Evolutionary conservation across 2,329 filamentous ascomycete genomes (phyloP).

Genomic region (Aspergillus fumigatus): DNA sequence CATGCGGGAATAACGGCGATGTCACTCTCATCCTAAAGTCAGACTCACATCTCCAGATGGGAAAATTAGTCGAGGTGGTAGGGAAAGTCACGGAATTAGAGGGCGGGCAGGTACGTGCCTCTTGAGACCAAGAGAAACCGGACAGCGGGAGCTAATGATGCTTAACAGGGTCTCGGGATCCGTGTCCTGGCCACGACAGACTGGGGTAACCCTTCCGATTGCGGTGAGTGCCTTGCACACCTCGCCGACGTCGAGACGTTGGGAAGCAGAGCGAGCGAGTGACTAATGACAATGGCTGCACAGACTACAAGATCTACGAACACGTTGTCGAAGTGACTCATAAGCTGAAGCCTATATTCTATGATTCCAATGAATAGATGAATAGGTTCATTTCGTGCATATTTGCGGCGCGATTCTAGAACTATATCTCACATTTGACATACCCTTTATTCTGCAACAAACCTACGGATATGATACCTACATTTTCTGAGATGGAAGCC

Average conservation of each 20-base stretch:
- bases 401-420: background rate
- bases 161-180: slow-evolving; percentile 34
- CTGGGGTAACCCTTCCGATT: slow-evolving; percentile 39
- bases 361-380: slow-evolving; percentile 39
- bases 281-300: background rate
- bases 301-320: slow-evolving; percentile 72
- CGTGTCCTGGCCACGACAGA: slow-evolving; percentile 40
- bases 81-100: slow-evolving; percentile 43
- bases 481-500: too few species aligned
- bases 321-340: slow-evolving; percentile 84
- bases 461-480: too few species aligned
- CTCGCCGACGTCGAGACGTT: background rate
- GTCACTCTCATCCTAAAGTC: slow-evolving; percentile 71
- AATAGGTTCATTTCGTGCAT: background rate
- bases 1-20: slow-evolving; percentile 64
- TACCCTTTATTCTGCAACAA: too few species aligned
- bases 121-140: background rate
- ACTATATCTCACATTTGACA: background rate
- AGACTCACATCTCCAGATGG: slow-evolving; percentile 42
- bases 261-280: background rate
- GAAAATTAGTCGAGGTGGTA: slow-evolving; percentile 43
- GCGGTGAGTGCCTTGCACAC: slow-evolving; percentile 25
- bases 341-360: slow-evolving; percentile 75
- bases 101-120: slow-evolving; percentile 31
- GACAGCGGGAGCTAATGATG: slow-evolving; percentile 2